These are phyloP conservation scores for Carex pumila DNA, from an alignment of 176 grass and related monocot genomes.

Conservation along the genomic window DNA sequence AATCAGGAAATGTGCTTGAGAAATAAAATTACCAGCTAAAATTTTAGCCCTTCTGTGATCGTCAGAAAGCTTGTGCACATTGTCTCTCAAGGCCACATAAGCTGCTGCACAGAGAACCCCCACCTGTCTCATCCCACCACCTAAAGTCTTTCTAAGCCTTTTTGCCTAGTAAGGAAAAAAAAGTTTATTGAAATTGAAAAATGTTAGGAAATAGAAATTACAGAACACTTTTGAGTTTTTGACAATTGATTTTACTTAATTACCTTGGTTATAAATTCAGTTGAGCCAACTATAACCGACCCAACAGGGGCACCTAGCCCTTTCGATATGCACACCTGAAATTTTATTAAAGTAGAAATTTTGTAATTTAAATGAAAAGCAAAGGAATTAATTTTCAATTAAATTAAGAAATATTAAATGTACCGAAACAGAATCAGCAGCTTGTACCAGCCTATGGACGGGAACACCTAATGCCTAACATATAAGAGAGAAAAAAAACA, in stretches of 20 bases:
- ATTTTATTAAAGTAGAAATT: background rate
- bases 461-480: slow-evolving; percentile 70
- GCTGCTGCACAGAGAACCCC: slow-evolving; percentile 88
- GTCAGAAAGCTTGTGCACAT: slow-evolving; percentile 52
- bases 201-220: background rate
- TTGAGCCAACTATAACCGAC: slow-evolving; percentile 76
- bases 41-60: slow-evolving; percentile 78
- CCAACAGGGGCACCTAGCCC: slow-evolving; percentile 88
- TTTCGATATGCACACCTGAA: slow-evolving; percentile 89
- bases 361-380: background rate
- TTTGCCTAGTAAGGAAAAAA: slow-evolving; percentile 40
- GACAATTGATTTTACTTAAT: background rate
- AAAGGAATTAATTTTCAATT: background rate
- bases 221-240: background rate
- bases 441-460: slow-evolving; percentile 72
- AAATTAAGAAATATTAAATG: background rate
- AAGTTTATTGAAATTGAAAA: background rate
- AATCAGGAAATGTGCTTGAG: background rate
- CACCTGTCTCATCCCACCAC: slow-evolving; percentile 98
- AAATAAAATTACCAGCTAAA: slow-evolving; percentile 52
- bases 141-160: slow-evolving; percentile 84
- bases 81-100: slow-evolving; percentile 62
- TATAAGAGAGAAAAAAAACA: background rate
- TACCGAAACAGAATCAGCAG: slow-evolving; percentile 94
- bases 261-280: slow-evolving; percentile 74